Evolutionary conservation across 768 basidiomycete genomes (phyloP).

Genomic region (Amanita subjunquillea): DNA sequence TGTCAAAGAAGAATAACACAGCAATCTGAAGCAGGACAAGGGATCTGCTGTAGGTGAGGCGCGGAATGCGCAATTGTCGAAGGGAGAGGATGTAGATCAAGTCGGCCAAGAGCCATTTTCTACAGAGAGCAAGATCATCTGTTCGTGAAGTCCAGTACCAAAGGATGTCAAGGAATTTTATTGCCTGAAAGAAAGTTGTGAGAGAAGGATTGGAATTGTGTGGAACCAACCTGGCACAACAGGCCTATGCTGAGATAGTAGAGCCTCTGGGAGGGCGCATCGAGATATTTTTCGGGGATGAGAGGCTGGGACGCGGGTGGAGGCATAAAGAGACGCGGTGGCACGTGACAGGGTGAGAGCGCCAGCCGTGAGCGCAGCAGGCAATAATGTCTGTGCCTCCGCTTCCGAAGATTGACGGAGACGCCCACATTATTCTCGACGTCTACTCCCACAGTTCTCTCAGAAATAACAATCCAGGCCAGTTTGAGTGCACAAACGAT

Average conservation of each 20-base stretch:
- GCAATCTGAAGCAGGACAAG: slow-evolving; percentile 54
- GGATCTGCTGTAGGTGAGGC: slow-evolving; percentile 57
- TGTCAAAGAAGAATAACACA: slow-evolving; percentile 53
- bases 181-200: slow-evolving; percentile 34
- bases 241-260: slow-evolving; percentile 70
- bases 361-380: background rate
- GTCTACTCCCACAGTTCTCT: slow-evolving; percentile 43
- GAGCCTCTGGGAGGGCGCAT: slow-evolving; percentile 70
- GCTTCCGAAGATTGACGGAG: slow-evolving; percentile 46
- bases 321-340: slow-evolving; percentile 1
- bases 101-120: slow-evolving; percentile 71
- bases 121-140: slow-evolving; percentile 31
- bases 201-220: background rate
- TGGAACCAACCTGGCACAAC: slow-evolving; percentile 53
- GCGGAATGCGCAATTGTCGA: slow-evolving; percentile 61
- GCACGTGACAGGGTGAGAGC: slow-evolving; percentile 7
- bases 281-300: slow-evolving; percentile 65
- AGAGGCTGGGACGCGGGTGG: slow-evolving; percentile 26
- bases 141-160: slow-evolving; percentile 40
- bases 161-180: slow-evolving; percentile 67
- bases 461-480: slow-evolving; percentile 9
- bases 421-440: slow-evolving; percentile 44
- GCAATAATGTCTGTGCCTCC: slow-evolving; percentile 24
- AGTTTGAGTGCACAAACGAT: slow-evolving; percentile 18
- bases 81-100: slow-evolving; percentile 48